phyloP scores from a whole-genome alignment of 805 yeast species.

The Kuraishia borneana region DNA sequence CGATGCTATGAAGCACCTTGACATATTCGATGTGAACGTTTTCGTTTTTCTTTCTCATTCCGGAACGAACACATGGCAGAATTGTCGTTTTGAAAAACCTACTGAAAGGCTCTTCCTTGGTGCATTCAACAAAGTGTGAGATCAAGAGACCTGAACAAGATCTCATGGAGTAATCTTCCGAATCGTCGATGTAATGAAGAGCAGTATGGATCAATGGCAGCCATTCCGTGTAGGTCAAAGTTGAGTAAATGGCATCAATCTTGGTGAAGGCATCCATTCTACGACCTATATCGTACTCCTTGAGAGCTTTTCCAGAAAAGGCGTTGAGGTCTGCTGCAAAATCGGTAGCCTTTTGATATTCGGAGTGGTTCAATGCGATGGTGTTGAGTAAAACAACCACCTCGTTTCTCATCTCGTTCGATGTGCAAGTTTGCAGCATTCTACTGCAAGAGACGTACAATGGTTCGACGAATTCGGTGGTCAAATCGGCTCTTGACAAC shows the following conservation, averaged over 20 bases:
- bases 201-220: conserved; percentile 59
- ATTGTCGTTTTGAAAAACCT: conserved; percentile 37
- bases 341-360: conserved; percentile 31
- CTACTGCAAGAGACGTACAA: conserved; percentile 38
- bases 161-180: conserved; percentile 70
- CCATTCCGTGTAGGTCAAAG: conserved; percentile 56
- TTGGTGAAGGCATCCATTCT: conserved; percentile 57
- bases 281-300: conserved; percentile 70
- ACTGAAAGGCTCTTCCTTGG: conserved; percentile 14
- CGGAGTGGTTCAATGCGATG: conserved; percentile 41
- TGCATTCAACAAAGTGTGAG: conserved; percentile 49
- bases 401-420: conserved; percentile 48
- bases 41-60: conserved; percentile 52
- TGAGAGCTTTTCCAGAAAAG: conserved; percentile 46
- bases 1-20: conserved; percentile 51
- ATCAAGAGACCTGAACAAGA: conserved; percentile 61
- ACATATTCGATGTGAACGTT: conserved; percentile 65
- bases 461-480: conserved; percentile 1
- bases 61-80: conserved; percentile 55
- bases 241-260: conserved; percentile 39
- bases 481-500: background rate
- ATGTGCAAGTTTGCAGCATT: conserved; percentile 47
- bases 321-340: conserved; percentile 64
- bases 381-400: conserved; percentile 49
- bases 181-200: conserved; percentile 64